These are phyloP conservation scores for Trametes cinnabarina DNA, from an alignment of 768 basidiomycete species.

Conservation along the genomic window DNA sequence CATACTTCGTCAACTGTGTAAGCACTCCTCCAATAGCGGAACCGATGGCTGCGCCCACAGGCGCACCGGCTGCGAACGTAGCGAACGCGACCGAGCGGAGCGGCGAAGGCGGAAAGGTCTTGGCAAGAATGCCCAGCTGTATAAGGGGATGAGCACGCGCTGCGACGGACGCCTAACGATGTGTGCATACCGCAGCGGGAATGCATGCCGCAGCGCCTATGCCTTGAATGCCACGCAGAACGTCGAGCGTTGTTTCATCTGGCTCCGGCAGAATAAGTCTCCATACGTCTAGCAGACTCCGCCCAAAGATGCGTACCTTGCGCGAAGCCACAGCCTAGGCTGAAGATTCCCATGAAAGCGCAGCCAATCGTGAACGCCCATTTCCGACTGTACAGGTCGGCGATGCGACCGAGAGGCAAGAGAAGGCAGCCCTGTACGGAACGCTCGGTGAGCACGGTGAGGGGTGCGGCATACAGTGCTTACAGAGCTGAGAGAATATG, in stretches of 20 bases:
- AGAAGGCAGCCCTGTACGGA: slow-evolving; percentile 68
- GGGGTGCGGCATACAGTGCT: not conserved
- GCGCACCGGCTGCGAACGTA: slow-evolving; percentile 81
- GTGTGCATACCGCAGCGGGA: slow-evolving; percentile 59
- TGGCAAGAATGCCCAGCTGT: slow-evolving; percentile 75
- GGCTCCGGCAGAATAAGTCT: not conserved
- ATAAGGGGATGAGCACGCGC: not conserved
- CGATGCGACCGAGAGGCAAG: slow-evolving; percentile 70
- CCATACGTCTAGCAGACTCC: not conserved
- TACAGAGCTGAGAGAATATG: slow-evolving; percentile 66
- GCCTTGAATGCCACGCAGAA: slow-evolving; percentile 81
- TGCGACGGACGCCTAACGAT: not conserved
- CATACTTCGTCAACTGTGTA: slow-evolving; percentile 49
- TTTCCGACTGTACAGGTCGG: slow-evolving; percentile 78
- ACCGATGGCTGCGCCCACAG: slow-evolving; percentile 75
- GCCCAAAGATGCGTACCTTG: slow-evolving; percentile 36
- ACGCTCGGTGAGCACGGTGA: not conserved
- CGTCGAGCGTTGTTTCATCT: slow-evolving; percentile 61
- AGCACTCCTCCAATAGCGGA: slow-evolving; percentile 68
- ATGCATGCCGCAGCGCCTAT: slow-evolving; percentile 73
- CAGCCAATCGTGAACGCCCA: slow-evolving; percentile 63
- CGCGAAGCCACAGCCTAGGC: slow-evolving; percentile 64
- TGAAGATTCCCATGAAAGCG: slow-evolving; percentile 49
- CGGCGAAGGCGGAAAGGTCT: slow-evolving; percentile 66
- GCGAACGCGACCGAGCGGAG: slow-evolving; percentile 78